A percentile compares a stretch with the other conserved stretches of the same genome.
Conservation (phyloP, 768 basidiomycete species). For the Suillus discolor region DNA sequence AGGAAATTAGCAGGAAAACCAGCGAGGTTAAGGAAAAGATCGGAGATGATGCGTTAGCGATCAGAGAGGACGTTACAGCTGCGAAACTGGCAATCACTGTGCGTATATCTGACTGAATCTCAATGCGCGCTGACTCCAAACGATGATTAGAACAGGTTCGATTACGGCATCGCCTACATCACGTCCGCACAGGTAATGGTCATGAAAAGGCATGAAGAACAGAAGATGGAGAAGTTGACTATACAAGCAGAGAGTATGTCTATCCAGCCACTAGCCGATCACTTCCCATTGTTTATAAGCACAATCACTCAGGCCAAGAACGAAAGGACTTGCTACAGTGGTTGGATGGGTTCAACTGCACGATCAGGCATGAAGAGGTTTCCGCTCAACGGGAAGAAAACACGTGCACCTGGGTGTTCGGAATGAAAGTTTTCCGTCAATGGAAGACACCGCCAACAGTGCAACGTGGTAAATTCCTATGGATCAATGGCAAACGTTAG, state of each 20-base stretch:
- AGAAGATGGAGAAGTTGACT: neutral
- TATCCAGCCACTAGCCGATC: neutral
- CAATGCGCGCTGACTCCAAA: neutral
- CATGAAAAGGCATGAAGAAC: neutral
- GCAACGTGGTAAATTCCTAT: constrained; percentile 7
- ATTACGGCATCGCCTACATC: neutral
- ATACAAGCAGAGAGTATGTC: neutral
- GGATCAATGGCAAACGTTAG: constrained; percentile 24
- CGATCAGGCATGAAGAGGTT: constrained; percentile 15
- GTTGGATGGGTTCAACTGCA: constrained; percentile 6
- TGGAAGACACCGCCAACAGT: constrained; percentile 10
- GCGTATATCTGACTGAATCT: neutral
- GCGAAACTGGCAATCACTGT: neutral
- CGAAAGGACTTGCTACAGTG: neutral
- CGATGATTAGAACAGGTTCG: neutral
- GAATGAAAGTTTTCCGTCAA: constrained; percentile 4
- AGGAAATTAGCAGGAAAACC: neutral
- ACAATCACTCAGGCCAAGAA: neutral
- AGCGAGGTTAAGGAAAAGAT: neutral
- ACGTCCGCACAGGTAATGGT: neutral
- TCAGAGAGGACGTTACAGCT: neutral
- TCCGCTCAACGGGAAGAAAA: constrained; percentile 12
- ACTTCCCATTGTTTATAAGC: neutral
- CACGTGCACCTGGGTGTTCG: constrained; percentile 18
- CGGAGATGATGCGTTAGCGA: neutral